Conservation (phyloP, 2,329 filamentous ascomycete genomes). For the Calonectria montana region DNA sequence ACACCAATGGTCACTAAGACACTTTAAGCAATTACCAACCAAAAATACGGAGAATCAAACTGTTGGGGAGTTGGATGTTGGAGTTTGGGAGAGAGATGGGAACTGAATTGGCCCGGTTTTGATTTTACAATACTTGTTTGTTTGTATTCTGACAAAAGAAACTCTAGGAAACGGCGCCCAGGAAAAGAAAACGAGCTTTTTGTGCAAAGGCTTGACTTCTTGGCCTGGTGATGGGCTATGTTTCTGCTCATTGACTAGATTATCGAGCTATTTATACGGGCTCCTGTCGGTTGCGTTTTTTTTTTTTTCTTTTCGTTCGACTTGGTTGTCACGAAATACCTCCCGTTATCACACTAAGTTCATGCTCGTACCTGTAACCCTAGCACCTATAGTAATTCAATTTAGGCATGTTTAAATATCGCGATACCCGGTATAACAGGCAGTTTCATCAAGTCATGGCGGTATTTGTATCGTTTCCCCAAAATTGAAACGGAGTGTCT, state of each 20-base stretch:
- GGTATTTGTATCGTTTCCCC: background rate
- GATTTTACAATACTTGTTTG: background rate
- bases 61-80: conserved; percentile 36
- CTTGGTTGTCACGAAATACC: conserved; percentile 34
- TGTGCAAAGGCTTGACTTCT: background rate
- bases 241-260: conserved; percentile 18
- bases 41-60: conserved; percentile 4
- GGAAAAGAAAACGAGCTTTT: conserved; percentile 3
- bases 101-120: conserved; percentile 20
- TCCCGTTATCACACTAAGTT: conserved; percentile 12
- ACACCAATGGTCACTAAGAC: conserved; percentile 1
- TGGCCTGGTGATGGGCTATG: background rate
- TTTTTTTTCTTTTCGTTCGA: background rate
- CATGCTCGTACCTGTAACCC: conserved; percentile 25
- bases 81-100: conserved; percentile 30
- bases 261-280: conserved; percentile 22
- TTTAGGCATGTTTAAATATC: conserved; percentile 6
- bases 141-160: conserved; percentile 13
- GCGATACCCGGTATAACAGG: background rate
- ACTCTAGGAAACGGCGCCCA: background rate
- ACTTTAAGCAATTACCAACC: background rate
- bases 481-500: no score
- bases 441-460: background rate
- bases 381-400: conserved; percentile 37
- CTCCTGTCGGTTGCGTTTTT: conserved; percentile 21